Conservation (phyloP, 2,329 filamentous ascomycete species). For the Madurella mycetomatis region DNA sequence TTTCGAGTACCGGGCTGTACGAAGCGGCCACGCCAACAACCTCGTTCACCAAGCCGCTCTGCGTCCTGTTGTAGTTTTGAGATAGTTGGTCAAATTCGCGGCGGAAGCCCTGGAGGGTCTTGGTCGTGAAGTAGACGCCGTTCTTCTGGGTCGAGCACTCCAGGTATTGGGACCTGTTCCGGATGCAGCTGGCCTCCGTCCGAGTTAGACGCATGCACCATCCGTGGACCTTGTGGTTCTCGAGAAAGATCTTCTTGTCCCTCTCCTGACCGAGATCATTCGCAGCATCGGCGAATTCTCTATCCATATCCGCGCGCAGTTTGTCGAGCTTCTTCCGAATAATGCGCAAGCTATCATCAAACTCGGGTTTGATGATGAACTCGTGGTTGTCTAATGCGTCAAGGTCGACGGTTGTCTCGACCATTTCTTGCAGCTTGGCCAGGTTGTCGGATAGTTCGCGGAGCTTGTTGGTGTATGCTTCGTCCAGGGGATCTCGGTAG, state of each 20-base stretch:
- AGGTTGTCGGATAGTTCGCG: conserved; percentile 72
- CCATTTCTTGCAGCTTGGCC: conserved; percentile 90
- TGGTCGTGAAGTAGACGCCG: conserved; percentile 95
- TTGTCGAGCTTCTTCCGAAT: conserved; percentile 89
- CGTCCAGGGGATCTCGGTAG: conserved; percentile 82
- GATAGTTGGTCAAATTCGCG: conserved; percentile 92
- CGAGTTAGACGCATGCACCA: conserved; percentile 95
- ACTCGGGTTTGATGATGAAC: conserved; percentile 98
- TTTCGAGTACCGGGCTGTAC: conserved; percentile 89
- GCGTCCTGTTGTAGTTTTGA: conserved; percentile 91
- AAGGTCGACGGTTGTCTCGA: conserved; percentile 94
- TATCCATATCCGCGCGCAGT: conserved; percentile 74
- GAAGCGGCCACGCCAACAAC: conserved; percentile 91
- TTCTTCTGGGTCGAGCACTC: conserved; percentile 99
- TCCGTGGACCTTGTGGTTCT: conserved; percentile 92
- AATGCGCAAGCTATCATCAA: conserved; percentile 81
- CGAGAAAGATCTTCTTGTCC: conserved; percentile 98
- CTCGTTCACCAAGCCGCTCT: conserved; percentile 84
- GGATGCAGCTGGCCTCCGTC: conserved; percentile 86
- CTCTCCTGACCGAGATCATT: conserved; percentile 82
- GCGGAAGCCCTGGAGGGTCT: conserved; percentile 70
- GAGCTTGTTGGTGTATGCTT: conserved; percentile 81
- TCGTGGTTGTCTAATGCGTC: conserved; percentile 95
- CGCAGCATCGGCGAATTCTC: conserved; percentile 72
- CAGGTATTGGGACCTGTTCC: conserved; percentile 83